Percentiles rank a stretch among this genome's conserved stretches.
These are phyloP conservation scores for Aspergillus fumigatus DNA, from an alignment of 2,329 filamentous ascomycete genomes.

Conservation along the genomic window DNA sequence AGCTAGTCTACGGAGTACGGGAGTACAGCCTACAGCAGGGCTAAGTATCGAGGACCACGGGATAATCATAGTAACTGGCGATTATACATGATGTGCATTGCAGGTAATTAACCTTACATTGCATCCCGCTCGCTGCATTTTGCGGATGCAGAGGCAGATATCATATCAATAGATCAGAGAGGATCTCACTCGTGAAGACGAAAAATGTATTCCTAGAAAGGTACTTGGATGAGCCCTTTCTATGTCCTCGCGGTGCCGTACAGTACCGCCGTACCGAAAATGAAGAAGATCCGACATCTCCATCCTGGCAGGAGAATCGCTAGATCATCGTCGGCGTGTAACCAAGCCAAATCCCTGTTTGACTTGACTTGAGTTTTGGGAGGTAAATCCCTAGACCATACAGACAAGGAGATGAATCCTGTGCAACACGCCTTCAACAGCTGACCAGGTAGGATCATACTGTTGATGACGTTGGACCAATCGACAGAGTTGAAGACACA, in stretches of 20 bases:
- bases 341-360: not conserved
- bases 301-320: not conserved
- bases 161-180: too few relatives aligned
- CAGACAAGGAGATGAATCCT: not conserved
- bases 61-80: not conserved
- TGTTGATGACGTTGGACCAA: not conserved
- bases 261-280: not conserved
- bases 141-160: slow-evolving; percentile 2
- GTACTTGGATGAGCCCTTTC: too few relatives aligned
- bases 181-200: too few relatives aligned
- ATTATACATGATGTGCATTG: slow-evolving; percentile 13
- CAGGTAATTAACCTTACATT: slow-evolving; percentile 25
- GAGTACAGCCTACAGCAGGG: not conserved
- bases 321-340: not conserved
- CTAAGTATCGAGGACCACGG: not conserved
- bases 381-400: not conserved
- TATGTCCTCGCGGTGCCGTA: too few relatives aligned
- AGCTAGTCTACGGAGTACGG: too few relatives aligned
- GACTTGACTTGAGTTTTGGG: not conserved
- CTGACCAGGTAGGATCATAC: not conserved
- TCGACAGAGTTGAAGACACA: not conserved
- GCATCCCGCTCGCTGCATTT: slow-evolving; percentile 15
- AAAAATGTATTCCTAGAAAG: too few relatives aligned
- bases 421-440: not conserved
- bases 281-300: not conserved